These are phyloP conservation scores for Geotrichum restrictum DNA, from an alignment of 1,139 yeast genomes.

Conservation along the genomic window DNA sequence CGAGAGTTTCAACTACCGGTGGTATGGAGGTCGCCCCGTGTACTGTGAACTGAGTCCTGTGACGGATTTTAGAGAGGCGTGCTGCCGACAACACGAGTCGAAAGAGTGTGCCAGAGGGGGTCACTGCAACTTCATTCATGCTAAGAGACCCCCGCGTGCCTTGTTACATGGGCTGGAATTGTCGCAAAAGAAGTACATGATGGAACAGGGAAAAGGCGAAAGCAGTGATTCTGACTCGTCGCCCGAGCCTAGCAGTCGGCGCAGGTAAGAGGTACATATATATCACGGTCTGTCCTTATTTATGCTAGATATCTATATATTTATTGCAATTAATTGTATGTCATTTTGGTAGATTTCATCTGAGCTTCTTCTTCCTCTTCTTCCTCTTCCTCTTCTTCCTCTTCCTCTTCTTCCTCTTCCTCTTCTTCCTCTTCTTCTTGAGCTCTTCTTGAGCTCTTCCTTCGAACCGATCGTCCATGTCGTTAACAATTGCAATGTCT, in stretches of 20 bases:
- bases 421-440: too few relatives aligned
- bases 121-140: constrained; percentile 83
- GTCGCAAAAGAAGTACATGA: constrained; percentile 37
- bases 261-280: not conserved
- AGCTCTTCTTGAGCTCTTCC: too few relatives aligned
- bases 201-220: constrained; percentile 20
- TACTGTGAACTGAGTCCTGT: constrained; percentile 82
- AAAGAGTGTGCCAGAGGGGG: constrained; percentile 70
- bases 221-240: constrained; percentile 17
- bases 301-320: not conserved
- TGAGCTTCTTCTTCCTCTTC: too few relatives aligned
- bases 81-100: constrained; percentile 67
- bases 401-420: too few relatives aligned
- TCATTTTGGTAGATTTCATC: not conserved
- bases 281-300: not conserved
- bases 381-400: too few relatives aligned
- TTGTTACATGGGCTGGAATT: constrained; percentile 43
- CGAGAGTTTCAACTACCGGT: constrained; percentile 62
- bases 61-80: constrained; percentile 63
- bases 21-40: constrained; percentile 80
- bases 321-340: not conserved
- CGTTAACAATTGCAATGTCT: too few relatives aligned
- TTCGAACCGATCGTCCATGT: too few relatives aligned
- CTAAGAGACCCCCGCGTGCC: constrained; percentile 52
- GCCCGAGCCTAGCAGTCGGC: constrained; percentile 7